Evolutionary conservation across 108 stramenopile genomes (phyloP).

Genomic region (Fragilaria crotonensis): DNA sequence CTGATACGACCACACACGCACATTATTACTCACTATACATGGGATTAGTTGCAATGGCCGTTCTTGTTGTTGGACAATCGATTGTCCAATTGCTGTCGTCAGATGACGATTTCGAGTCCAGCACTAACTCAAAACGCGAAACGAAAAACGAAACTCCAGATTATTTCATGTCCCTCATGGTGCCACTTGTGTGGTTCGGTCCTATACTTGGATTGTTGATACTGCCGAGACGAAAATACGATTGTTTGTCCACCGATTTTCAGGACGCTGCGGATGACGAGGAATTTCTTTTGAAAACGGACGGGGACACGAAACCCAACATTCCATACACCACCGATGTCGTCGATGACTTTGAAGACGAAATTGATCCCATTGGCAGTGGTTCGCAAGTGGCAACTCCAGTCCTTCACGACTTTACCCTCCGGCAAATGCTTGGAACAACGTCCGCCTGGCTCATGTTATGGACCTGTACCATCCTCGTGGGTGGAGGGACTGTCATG

Average conservation of each 20-base stretch:
- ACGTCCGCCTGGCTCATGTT: conserved; percentile 67
- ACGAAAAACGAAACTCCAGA: conserved; percentile 14
- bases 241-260: neutral
- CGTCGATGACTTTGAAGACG: conserved; percentile 5
- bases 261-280: conserved; percentile 12
- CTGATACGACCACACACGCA: conserved; percentile 50
- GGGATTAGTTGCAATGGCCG: conserved; percentile 48
- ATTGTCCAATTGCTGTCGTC: conserved; percentile 28
- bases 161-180: conserved; percentile 39
- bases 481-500: conserved; percentile 75
- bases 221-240: conserved; percentile 8
- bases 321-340: neutral
- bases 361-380: neutral
- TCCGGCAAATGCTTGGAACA: conserved; percentile 68
- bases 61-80: conserved; percentile 43
- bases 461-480: conserved; percentile 66
- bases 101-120: too few relatives aligned
- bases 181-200: conserved; percentile 56
- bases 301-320: neutral
- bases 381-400: neutral
- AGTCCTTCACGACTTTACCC: conserved; percentile 27
- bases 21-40: conserved; percentile 66
- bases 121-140: neutral
- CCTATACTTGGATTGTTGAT: conserved; percentile 45
- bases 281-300: conserved; percentile 8